Conservation (phyloP, 371 early-diverging fungal species). For the Actinomucor elegans region DNA sequence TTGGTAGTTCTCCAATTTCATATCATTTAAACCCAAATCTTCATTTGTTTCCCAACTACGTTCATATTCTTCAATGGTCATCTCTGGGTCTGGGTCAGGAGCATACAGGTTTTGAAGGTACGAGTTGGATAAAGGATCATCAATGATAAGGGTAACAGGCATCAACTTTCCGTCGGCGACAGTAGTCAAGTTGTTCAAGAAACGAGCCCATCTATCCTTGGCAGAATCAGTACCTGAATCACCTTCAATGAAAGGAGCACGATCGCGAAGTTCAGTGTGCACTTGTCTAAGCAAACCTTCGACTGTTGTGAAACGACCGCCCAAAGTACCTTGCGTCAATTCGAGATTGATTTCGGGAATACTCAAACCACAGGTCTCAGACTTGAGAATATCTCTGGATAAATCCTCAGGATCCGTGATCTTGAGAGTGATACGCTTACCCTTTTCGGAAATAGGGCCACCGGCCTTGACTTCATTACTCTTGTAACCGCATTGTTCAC, state of each 20-base stretch:
- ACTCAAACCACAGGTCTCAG: constrained; percentile 88
- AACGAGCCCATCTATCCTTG: constrained; percentile 57
- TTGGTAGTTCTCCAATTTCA: constrained; percentile 65
- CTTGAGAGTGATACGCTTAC: constrained; percentile 78
- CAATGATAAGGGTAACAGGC: constrained; percentile 75
- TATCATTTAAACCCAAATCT: constrained; percentile 84
- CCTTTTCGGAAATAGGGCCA: constrained; percentile 80
- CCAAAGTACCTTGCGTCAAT: constrained; percentile 86
- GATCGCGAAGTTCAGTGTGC: constrained; percentile 76
- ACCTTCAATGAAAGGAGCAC: constrained; percentile 73
- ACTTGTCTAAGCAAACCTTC: constrained; percentile 92
- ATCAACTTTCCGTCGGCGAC: constrained; percentile 63
- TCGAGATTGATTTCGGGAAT: constrained; percentile 91
- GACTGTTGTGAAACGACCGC: constrained; percentile 95
- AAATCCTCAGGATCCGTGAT: constrained; percentile 86
- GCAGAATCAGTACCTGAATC: constrained; percentile 67
- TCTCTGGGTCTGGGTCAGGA: constrained; percentile 89
- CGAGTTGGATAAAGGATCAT: constrained; percentile 92
- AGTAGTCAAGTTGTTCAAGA: constrained; percentile 67
- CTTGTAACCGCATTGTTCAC: constrained; percentile 93
- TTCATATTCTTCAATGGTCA: constrained; percentile 85
- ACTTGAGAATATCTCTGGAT: constrained; percentile 92
- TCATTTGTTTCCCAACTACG: constrained; percentile 88
- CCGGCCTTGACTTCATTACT: constrained; percentile 96
- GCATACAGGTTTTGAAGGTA: constrained; percentile 90